Evolutionary conservation across 139 green algal species (phyloP).

Genomic region (Limnomonas spitsbergensis): DNA sequence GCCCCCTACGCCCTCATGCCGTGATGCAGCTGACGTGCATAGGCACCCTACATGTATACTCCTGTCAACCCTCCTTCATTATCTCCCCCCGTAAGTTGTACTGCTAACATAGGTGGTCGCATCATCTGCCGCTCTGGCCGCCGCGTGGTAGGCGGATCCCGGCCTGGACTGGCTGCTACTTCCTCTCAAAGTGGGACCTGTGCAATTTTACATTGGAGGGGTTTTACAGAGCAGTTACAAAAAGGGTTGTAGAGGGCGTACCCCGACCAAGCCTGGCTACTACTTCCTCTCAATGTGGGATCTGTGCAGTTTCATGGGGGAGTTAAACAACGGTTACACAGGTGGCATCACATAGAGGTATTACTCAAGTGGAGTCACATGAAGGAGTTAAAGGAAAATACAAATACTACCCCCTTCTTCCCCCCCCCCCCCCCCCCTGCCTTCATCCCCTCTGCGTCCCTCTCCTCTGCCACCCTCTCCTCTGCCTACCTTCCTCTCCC

Average conservation of each 20-base stretch:
- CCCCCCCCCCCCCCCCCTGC: too few relatives aligned
- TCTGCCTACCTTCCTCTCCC: neutral
- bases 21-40: too few relatives aligned
- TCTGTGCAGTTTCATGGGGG: constrained; percentile 1
- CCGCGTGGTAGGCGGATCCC: neutral
- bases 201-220: neutral
- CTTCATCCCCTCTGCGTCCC: neutral
- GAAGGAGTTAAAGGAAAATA: neutral
- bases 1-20: too few relatives aligned
- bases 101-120: constrained; percentile 41
- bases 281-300: neutral
- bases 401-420: neutral
- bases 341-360: neutral
- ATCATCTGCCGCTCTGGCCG: constrained; percentile 40
- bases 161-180: neutral
- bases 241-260: neutral
- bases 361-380: neutral
- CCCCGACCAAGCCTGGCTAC: too few relatives aligned
- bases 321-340: neutral
- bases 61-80: too few relatives aligned
- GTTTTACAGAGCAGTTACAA: neutral
- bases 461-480: neutral
- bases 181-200: neutral
- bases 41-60: too few relatives aligned
- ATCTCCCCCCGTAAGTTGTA: constrained; percentile 8